Evolutionary conservation across 257 asterid species (phyloP).

Genomic region (Avicennia marina): DNA sequence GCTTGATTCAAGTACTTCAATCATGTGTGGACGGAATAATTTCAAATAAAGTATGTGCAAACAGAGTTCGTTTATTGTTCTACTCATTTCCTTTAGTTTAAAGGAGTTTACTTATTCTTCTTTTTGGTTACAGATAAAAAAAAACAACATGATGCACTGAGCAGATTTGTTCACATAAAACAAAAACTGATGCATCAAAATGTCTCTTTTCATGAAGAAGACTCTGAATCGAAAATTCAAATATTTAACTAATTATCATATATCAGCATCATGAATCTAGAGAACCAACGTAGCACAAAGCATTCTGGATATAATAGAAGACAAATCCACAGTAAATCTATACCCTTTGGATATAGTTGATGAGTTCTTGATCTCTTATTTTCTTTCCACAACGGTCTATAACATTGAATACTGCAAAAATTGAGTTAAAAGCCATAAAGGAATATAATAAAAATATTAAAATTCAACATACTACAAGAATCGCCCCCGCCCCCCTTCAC

Average conservation of each 20-base stretch:
- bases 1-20: background rate
- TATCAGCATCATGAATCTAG: slow-evolving; percentile 1
- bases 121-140: too few species aligned
- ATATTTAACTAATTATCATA: slow-evolving; percentile 4
- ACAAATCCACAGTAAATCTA: background rate
- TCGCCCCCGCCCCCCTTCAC: background rate
- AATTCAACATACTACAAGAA: background rate
- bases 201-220: background rate
- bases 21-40: background rate
- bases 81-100: background rate
- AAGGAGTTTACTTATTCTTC: too few species aligned
- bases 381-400: slow-evolving; percentile 52
- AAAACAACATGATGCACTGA: background rate
- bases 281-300: background rate
- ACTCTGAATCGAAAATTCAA: background rate
- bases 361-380: slow-evolving; percentile 47
- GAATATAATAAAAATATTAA: slow-evolving; percentile 7
- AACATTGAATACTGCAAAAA: slow-evolving; percentile 62
- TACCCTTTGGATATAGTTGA: slow-evolving; percentile 65
- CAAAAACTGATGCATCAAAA: background rate
- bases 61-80: background rate
- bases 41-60: background rate
- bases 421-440: background rate
- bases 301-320: background rate
- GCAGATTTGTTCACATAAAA: background rate